Evolutionary conservation across 352 stramenopile species (phyloP), one percentile per base, ranked within the genome.

Genomic region (Globisporangium rhizosaccharum): DNA sequence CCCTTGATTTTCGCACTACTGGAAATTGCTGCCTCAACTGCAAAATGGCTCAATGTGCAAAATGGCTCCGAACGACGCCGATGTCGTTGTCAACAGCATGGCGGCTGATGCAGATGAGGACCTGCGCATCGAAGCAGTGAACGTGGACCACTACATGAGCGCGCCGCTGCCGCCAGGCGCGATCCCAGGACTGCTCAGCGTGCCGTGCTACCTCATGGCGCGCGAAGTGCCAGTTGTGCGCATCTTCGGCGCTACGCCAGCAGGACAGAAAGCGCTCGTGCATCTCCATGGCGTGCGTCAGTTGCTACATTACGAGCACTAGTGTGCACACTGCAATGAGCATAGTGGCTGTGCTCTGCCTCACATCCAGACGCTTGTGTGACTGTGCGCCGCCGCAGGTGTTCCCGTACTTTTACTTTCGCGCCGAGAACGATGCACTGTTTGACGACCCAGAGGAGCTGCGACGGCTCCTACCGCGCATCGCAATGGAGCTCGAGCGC

Each of bases 391-490:
- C 11, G 17, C 17, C 33, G 20, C 56, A 96, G 86, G 71, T 93
- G 36, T 91, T 93, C 48, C 86, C 86, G 23, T 96, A 96, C 61
- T 94, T 96, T 57, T 96, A 94, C 72, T 90, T 96, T 45, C 81
- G 85, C 51, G 76, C 78, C 46, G 79, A 92, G 56, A 65, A 78
- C 47, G 75, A 89, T 42, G 49, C 65, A 0, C 73, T 64, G 51
- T 96, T 94, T 46, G 80, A 94, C n/a, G 71, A 89, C 42, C 61
- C 73, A 0, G 70, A 84, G n/a, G 47, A 76, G 47, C 63, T 96
- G 17, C 64, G 74, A 9, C 56, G 48, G 18, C 62, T 94, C 28
- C 62, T 96, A 26, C 82, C 85, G 59, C 80, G 64, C 23, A 73
- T 96, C 56, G 86, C 79, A 0, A 75, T 76, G 65, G 85, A 92